Conservation (phyloP, 352 stramenopile genomes). For the Globisporangium abappressorium region DNA sequence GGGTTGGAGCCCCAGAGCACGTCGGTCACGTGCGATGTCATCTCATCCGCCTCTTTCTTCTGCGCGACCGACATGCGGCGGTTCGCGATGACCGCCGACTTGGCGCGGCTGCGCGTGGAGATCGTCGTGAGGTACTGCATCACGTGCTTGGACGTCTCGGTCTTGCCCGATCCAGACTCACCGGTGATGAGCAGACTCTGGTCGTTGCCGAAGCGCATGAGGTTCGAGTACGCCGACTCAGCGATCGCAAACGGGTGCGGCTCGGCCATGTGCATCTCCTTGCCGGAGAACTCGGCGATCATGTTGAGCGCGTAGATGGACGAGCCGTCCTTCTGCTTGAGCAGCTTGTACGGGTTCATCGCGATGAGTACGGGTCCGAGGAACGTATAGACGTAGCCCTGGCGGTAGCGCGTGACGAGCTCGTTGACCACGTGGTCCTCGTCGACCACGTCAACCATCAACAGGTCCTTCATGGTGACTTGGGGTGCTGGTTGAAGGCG, state of each 20-base stretch:
- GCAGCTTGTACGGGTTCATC: constrained; percentile 89
- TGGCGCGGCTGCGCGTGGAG: constrained; percentile 62
- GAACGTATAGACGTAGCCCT: constrained; percentile 89
- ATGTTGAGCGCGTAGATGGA: constrained; percentile 80
- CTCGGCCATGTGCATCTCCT: constrained; percentile 77
- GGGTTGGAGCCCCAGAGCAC: constrained; percentile 80
- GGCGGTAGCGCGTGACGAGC: constrained; percentile 73
- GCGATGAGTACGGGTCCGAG: constrained; percentile 89
- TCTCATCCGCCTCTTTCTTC: constrained; percentile 68
- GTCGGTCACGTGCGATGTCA: constrained; percentile 68
- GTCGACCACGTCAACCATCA: constrained; percentile 77
- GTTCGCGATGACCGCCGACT: constrained; percentile 69
- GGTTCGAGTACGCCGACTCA: constrained; percentile 84
- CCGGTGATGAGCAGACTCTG: constrained; percentile 86
- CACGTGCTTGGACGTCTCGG: constrained; percentile 95
- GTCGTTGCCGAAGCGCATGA: constrained; percentile 86
- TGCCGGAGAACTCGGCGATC: constrained; percentile 76
- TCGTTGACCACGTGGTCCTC: constrained; percentile 76
- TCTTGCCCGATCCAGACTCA: constrained; percentile 91
- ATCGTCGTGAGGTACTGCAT: constrained; percentile 93
- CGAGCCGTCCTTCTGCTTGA: constrained; percentile 54
- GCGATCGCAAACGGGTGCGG: constrained; percentile 85
- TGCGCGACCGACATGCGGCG: constrained; percentile 76
- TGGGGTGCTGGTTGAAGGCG: background rate
- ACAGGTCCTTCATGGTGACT: constrained; percentile 55